Base-by-base conservation (phyloP, 805 yeast genomes). In the Priceomyces melissophilus region DNA sequence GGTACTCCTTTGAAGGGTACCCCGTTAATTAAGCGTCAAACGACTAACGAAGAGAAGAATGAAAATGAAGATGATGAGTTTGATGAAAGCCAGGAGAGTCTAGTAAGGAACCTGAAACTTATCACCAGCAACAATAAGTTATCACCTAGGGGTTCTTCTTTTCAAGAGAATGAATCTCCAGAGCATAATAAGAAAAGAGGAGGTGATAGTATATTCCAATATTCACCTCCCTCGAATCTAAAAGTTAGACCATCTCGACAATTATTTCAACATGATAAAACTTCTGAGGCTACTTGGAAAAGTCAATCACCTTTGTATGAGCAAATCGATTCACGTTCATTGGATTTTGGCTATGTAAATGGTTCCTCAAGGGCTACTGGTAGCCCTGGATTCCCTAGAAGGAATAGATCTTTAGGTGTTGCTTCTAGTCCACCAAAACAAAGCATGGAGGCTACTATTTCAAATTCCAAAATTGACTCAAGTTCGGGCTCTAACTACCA, bases 41-140 rank as follows among this genome's bases (percentile, higher is more conserved):
- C 25, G 39, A 40, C 26, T 23, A 47, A 3, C 48, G 47, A 20
- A 3, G 34, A 20, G 25, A 20, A 20, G 25, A 5, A 20, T 20
- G 25, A 20, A 20, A 20, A 16, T 20, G 31, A 16, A 12, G 30
- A 34, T 7, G 16, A 25, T 10, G 12, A 12, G 5, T 13, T 32
- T 10, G 35, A 37, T n/a, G 44, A 41, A 33, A 15, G 29, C 7
- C 33, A 23, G 23, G 53, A 48, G 20, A 26, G 26, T 2, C 32
- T 48, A 10, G 53, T 56, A 10, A 43, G 51, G 13, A 44, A 36
- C 13, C 42, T 44, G 8, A 53, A 54, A 35, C 41, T 61, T 10
- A 53, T 61, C 8, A 44, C 55, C 2, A 61, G 57, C 27, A 52
- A 52, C 20, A 61, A 60, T 44, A 44, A 45, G 39, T 54, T 54